These are phyloP conservation scores for Dysphania ambrosioides DNA, from an alignment of 148 eudicot species.

Conservation along the genomic window DNA sequence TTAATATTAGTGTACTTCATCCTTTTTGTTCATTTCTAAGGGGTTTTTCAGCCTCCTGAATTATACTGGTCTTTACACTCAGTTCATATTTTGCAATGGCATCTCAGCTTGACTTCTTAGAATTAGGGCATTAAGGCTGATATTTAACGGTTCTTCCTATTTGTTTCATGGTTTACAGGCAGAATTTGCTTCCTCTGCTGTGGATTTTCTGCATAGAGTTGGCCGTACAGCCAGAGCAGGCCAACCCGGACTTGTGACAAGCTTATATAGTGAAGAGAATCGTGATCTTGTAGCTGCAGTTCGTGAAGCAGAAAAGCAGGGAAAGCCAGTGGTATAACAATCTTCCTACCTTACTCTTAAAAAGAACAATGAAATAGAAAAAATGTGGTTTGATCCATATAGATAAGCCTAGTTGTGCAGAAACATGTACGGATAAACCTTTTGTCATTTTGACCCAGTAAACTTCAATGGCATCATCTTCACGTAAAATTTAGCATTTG, in stretches of 20 bases:
- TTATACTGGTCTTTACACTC: no score
- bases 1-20: background rate
- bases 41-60: no score
- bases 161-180: conserved; percentile 47
- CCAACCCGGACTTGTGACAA: conserved; percentile 79
- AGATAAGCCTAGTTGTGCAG: background rate
- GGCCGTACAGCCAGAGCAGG: conserved; percentile 99
- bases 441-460: background rate
- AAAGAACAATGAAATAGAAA: background rate
- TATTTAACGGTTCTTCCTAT: no score
- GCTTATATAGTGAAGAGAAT: conserved; percentile 63
- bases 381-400: background rate
- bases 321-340: conserved; percentile 85
- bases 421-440: background rate
- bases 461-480: background rate
- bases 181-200: conserved; percentile 86
- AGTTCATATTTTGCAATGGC: no score
- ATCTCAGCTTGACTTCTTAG: no score
- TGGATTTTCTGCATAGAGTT: conserved; percentile 94
- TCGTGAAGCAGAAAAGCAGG: conserved; percentile 69
- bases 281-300: conserved; percentile 84
- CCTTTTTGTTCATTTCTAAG: no score
- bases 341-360: no score
- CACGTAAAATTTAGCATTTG: background rate
- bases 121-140: no score